phyloP scores from a whole-genome alignment of 2,329 filamentous ascomycete species.

The Ophiostoma piceae region DNA sequence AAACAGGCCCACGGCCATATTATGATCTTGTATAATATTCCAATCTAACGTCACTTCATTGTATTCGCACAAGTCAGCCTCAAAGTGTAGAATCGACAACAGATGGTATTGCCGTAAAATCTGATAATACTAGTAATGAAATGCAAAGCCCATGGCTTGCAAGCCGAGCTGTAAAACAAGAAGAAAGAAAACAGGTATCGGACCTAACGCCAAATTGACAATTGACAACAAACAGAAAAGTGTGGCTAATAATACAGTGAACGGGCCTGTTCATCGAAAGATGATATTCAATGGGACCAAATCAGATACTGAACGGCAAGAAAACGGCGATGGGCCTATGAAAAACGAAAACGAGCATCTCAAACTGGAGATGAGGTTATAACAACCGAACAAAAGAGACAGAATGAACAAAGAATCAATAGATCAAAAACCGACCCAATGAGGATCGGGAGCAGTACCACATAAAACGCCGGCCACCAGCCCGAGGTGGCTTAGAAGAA shows the following conservation, averaged over 20 bases:
- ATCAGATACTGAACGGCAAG: not conserved
- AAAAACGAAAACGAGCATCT: not conserved
- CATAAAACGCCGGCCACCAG: slow-evolving; percentile 16
- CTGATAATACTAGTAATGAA: not conserved
- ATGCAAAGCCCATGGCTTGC: slow-evolving; percentile 32
- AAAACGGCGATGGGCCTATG: not conserved
- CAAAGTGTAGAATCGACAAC: not conserved
- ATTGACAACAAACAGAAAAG: not conserved
- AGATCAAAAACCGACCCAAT: slow-evolving; percentile 11
- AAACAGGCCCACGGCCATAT: not conserved
- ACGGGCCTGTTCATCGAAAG: not conserved
- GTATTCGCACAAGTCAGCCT: not conserved
- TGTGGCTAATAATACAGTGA: slow-evolving; percentile 1
- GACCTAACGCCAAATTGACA: not conserved
- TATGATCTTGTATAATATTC: not conserved
- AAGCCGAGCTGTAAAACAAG: slow-evolving; percentile 28
- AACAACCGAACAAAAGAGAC: not conserved
- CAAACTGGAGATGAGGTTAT: not conserved
- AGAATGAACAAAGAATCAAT: not conserved
- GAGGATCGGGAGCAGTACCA: slow-evolving; percentile 15
- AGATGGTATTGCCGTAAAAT: not conserved
- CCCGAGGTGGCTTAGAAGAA: not conserved
- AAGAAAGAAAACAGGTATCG: slow-evolving; percentile 3
- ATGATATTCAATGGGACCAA: not conserved
- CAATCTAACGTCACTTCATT: not conserved